Evolutionary conservation across 495 filamentous ascomycete species (phyloP).

Genomic region (Hypoxylon perforatum): DNA sequence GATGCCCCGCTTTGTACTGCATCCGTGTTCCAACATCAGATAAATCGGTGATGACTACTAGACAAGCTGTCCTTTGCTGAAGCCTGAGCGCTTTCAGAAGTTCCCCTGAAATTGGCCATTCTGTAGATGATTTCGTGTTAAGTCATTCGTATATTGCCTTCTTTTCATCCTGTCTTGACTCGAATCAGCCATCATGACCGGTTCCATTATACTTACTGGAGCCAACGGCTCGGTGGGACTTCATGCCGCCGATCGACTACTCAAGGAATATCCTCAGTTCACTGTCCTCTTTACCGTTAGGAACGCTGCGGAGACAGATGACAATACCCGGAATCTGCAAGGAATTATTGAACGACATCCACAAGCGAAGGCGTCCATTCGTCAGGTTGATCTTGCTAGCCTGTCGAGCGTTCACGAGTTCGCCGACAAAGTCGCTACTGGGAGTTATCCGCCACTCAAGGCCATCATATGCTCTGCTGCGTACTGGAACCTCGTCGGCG

Average conservation of each 20-base stretch:
- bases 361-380: not conserved
- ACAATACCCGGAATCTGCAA: not conserved
- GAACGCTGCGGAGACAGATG: not conserved
- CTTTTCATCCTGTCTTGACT: not conserved
- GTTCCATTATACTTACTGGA: constrained; percentile 6
- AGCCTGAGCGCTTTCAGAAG: too few species aligned
- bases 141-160: not conserved
- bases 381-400: constrained; percentile 51
- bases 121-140: not conserved
- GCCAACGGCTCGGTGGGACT: constrained; percentile 16
- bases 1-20: too few species aligned
- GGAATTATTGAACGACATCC: not conserved
- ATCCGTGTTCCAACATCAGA: too few species aligned
- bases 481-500: constrained; percentile 54
- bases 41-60: too few species aligned
- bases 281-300: constrained; percentile 6
- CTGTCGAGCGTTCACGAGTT: constrained; percentile 52
- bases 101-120: not conserved
- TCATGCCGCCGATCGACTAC: constrained; percentile 2
- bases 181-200: not conserved
- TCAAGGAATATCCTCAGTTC: constrained; percentile 4
- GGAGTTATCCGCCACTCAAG: constrained; percentile 50
- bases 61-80: too few species aligned
- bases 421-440: constrained; percentile 44
- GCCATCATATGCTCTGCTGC: constrained; percentile 59